These are phyloP conservation scores for Hibiscus mutabilis DNA, from an alignment of 345 rosid species.

Conservation along the genomic window DNA sequence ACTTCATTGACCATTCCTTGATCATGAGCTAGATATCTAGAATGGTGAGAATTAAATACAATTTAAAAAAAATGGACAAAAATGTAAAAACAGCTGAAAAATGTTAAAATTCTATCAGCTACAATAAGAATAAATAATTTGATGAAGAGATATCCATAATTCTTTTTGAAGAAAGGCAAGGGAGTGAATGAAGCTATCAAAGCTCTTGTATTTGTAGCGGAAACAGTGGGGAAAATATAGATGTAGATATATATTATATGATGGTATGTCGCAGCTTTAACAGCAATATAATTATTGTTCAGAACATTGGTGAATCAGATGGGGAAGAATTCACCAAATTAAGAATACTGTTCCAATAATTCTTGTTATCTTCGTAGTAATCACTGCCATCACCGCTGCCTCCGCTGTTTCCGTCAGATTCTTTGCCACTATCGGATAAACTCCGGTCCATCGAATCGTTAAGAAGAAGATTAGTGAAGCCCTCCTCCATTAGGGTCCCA, in stretches of 20 bases:
- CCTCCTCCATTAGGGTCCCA: conserved; percentile 46
- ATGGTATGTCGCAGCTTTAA: conserved; percentile 1
- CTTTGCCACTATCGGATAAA: conserved; percentile 38
- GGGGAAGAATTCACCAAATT: conserved; percentile 88
- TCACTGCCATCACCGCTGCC: conserved; percentile 31
- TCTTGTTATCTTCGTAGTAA: conserved; percentile 76
- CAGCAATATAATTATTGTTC: neutral
- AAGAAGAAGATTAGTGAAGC: conserved; percentile 71
- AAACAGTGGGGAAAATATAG: neutral
- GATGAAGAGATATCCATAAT: neutral
- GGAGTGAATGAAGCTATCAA: neutral
- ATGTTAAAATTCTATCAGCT: neutral
- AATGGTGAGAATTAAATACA: neutral
- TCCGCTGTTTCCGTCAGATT: conserved; percentile 25
- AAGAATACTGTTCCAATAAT: conserved; percentile 92
- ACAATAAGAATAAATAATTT: neutral
- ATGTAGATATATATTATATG: neutral
- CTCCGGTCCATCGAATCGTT: conserved; percentile 41
- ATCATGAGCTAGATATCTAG: neutral
- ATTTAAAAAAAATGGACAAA: neutral
- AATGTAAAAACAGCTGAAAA: neutral
- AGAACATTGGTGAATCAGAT: conserved; percentile 62
- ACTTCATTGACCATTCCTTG: neutral
- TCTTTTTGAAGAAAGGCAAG: neutral
- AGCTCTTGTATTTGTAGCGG: neutral